phyloP scores from a whole-genome alignment of 2,329 filamentous ascomycete species.

The Fusarium nisikadoi region DNA sequence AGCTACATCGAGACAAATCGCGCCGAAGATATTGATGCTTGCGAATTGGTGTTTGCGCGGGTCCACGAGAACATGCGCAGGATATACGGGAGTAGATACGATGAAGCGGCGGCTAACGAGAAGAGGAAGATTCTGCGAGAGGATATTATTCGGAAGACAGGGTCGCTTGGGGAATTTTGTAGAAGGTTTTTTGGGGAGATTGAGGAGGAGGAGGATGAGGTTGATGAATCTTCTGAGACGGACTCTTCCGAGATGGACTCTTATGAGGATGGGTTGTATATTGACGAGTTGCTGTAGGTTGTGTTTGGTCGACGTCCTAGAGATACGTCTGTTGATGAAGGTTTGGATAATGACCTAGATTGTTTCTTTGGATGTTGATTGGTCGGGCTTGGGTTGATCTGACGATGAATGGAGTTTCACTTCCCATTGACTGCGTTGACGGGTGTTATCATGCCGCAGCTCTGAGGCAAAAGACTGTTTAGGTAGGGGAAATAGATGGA shows the following conservation, averaged over 20 bases:
- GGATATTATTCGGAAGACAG: neutral
- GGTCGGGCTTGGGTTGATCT: neutral
- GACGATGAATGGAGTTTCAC: neutral
- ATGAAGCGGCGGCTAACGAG: neutral
- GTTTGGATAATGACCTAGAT: no score
- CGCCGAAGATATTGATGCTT: neutral
- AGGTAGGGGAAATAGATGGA: fast-evolving
- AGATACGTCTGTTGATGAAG: neutral
- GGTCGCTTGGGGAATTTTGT: neutral
- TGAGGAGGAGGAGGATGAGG: neutral
- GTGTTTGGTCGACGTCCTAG: neutral
- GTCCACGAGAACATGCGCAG: neutral
- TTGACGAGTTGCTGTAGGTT: neutral
- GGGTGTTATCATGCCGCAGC: fast-evolving
- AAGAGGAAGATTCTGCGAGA: neutral
- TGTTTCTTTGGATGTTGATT: neutral
- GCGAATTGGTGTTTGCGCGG: neutral
- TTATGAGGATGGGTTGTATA: neutral
- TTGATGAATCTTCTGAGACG: neutral
- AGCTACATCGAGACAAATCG: neutral
- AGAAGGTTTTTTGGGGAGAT: neutral
- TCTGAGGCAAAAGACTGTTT: no score
- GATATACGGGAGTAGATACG: neutral
- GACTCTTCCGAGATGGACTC: neutral
- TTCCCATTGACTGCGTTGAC: fast-evolving